phyloP scores from a whole-genome alignment of 2,329 filamentous ascomycete genomes.

The Scortechinia acanthostroma region DNA sequence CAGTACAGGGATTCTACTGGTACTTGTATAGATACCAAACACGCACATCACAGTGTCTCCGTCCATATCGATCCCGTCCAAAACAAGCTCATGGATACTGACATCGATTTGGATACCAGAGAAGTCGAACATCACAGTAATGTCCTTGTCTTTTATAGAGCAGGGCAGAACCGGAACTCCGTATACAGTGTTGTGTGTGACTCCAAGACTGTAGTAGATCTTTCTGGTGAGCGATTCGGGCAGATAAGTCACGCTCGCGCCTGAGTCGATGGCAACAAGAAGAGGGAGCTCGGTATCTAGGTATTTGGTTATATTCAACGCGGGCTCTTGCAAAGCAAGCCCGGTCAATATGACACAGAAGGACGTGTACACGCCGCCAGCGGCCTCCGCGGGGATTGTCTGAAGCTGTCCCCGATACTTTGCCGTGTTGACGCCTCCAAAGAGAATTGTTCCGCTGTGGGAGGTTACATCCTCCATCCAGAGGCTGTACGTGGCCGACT shows the following conservation, averaged over 20 bases:
- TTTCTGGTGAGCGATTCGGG: constrained; percentile 37
- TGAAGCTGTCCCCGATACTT: constrained; percentile 56
- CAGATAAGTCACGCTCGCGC: constrained; percentile 61
- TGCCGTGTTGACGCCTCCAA: constrained; percentile 66
- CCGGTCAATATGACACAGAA: constrained; percentile 33
- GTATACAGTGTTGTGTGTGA: constrained; percentile 28
- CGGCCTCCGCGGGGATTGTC: constrained; percentile 59
- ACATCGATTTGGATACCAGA: constrained; percentile 43
- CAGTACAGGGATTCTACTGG: constrained; percentile 47
- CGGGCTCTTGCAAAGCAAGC: too few relatives aligned
- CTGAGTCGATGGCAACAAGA: constrained; percentile 65
- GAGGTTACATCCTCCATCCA: constrained; percentile 70
- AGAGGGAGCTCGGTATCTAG: constrained; percentile 31
- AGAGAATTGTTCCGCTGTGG: constrained; percentile 61
- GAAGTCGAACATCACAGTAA: constrained; percentile 45
- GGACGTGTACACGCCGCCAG: constrained; percentile 47
- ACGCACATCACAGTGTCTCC: constrained; percentile 48
- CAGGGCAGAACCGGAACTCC: constrained; percentile 58
- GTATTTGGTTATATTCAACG: too few relatives aligned
- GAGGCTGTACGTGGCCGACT: constrained; percentile 65
- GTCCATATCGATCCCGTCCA: constrained; percentile 27
- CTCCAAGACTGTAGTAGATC: constrained; percentile 36
- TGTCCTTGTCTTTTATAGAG: constrained; percentile 29
- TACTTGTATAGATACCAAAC: constrained; percentile 59
- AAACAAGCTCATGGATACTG: constrained; percentile 48